Evolutionary conservation across 1,284 basidiomycete genomes (phyloP).

Genomic region (Puccinia brachypodii): DNA sequence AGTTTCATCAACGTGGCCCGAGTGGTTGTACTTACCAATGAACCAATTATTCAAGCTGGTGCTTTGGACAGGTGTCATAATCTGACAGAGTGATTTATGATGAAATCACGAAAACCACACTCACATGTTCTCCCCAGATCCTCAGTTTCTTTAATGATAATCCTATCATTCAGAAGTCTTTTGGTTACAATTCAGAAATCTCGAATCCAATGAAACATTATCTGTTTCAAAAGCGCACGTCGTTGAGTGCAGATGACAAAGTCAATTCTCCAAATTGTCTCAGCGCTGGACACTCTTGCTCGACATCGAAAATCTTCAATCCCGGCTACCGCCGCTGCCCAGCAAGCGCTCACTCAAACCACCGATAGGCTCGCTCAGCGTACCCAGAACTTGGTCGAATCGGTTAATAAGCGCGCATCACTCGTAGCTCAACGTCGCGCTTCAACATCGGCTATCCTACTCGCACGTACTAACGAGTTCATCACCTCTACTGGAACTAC

Average conservation of each 20-base stretch:
- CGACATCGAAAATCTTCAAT: slow-evolving; percentile 8
- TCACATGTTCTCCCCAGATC: not conserved
- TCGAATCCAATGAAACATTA: not conserved
- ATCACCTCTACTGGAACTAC: slow-evolving; percentile 22
- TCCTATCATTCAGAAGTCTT: not conserved
- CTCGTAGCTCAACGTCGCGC: not conserved
- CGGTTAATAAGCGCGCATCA: not conserved
- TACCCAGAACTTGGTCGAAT: not conserved
- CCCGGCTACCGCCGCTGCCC: not conserved
- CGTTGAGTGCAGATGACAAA: not conserved
- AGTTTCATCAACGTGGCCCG: too few relatives aligned
- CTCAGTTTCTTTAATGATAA: not conserved
- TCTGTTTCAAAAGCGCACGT: not conserved
- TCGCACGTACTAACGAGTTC: slow-evolving; percentile 9
- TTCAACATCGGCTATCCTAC: slow-evolving; percentile 8
- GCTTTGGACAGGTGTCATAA: too few relatives aligned
- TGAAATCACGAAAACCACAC: not conserved
- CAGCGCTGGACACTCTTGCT: not conserved
- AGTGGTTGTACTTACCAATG: too few relatives aligned
- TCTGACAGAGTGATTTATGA: not conserved
- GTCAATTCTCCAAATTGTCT: not conserved
- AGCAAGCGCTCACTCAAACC: slow-evolving; percentile 1
- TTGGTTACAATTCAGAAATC: slow-evolving; percentile 1
- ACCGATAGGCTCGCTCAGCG: not conserved
- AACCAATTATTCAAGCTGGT: too few relatives aligned